Base-by-base conservation (phyloP, 2,329 filamentous ascomycete species). In the Arthrobotrys musiformis region DNA sequence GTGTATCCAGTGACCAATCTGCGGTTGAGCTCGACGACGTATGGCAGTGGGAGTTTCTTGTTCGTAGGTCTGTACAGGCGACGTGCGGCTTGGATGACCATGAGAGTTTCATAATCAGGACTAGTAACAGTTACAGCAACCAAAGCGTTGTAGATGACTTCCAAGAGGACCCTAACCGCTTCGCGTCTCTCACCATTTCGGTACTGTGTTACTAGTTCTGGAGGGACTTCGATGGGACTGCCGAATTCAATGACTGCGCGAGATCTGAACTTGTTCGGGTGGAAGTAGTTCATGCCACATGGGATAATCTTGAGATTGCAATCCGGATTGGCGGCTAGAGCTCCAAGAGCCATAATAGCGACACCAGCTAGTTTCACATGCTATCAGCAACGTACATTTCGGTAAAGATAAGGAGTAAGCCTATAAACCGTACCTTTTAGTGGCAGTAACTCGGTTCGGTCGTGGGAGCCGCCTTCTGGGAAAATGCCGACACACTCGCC, bases 201-300 rank as follows among this genome's bases (percentile, higher is more conserved):
- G 85, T 97, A 98, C 84, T 93, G 90, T 78, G 94, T 88, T 4
- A 97, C 93, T 35, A 97, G 85, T 81, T 97, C 92, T 19, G 86
- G 86, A 0, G 93, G 91, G 8, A 98, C 90, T 79, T 97, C 92
- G 79, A 98, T 90, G 0, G 95, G 93, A 26, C 89, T 90, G 7
- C 95, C 95, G 81, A 98, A 99, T 82, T 99, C 95, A 76, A 98
- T 90, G 3, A 99, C 94, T 37, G 94, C 95, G 82, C 95, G 89
- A 79, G 94, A 98, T 52, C 94, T 91, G 84, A 99, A 99, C 84
- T 98, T 99, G 87, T 99, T 94, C 0, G 94, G 92, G 84, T 98
- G 94, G 85, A 99, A 99, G 84, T 99, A 99, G 84, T 99, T 99
- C 94, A 99, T 97, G 81, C 94, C 94, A 62, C 95, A 94, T 2